Percentiles rank a stretch among this genome's conserved stretches.
These are phyloP conservation scores for Rosa persica DNA, from an alignment of 306 rosid genomes.

Conservation along the genomic window DNA sequence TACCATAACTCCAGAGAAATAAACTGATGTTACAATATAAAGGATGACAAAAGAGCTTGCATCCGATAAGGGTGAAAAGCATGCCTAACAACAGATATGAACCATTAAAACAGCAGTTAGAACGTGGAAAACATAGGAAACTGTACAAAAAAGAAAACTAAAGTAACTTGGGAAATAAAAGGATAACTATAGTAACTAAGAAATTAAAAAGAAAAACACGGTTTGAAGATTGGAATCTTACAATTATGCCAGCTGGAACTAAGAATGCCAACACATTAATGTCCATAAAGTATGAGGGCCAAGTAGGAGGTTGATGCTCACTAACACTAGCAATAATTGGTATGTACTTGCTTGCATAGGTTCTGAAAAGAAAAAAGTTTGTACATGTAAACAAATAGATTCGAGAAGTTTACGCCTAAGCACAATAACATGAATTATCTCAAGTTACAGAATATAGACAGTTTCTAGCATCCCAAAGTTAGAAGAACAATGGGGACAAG, in stretches of 20 bases:
- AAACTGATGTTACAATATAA: conserved; percentile 84
- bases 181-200: not conserved
- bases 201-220: not conserved
- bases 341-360: conserved; percentile 99
- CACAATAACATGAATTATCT: conserved; percentile 4
- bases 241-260: conserved; percentile 98
- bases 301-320: conserved; percentile 99
- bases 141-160: not conserved
- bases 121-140: conserved; percentile 10
- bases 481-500: no score
- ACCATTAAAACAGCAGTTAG: conserved; percentile 27
- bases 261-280: conserved; percentile 96
- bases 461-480: no score
- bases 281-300: conserved; percentile 99
- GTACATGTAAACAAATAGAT: conserved; percentile 13
- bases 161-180: not conserved
- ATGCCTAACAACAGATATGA: conserved; percentile 61
- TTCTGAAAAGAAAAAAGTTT: conserved; percentile 49
- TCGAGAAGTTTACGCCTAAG: not conserved
- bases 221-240: conserved; percentile 32
- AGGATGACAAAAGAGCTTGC: conserved; percentile 93
- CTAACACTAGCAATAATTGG: conserved; percentile 99
- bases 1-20: conserved; percentile 99
- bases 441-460: no score
- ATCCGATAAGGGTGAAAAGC: conserved; percentile 91